A percentile compares a stretch with the other conserved stretches of the same genome.
Evolutionary conservation across 805 yeast species (phyloP).

Genomic region (Suhomyces sp.): DNA sequence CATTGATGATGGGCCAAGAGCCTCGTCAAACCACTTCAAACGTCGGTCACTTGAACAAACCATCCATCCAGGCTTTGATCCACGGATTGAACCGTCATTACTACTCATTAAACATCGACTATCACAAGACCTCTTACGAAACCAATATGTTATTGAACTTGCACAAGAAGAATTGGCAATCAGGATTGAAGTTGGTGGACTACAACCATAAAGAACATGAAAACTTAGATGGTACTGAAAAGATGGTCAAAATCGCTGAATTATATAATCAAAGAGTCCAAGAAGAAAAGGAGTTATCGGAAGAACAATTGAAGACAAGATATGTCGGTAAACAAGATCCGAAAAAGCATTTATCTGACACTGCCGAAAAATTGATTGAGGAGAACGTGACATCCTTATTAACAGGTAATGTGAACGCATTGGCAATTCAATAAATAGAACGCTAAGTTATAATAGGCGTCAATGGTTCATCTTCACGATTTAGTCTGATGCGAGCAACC

Average conservation of each 20-base stretch:
- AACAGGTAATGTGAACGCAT: conserved; percentile 86
- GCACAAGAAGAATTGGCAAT: conserved; percentile 95
- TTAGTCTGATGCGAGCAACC: no score
- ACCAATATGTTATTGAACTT: conserved; percentile 90
- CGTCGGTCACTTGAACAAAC: conserved; percentile 92
- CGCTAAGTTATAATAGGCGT: no score
- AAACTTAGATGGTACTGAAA: conserved; percentile 69
- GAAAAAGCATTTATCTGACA: conserved; percentile 90
- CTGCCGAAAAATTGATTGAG: conserved; percentile 83
- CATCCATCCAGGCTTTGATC: conserved; percentile 92
- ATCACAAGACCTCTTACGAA: conserved; percentile 87
- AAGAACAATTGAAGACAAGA: conserved; percentile 88
- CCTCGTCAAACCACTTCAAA: conserved; percentile 97
- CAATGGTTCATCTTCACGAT: no score
- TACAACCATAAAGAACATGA: conserved; percentile 74
- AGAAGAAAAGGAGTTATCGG: conserved; percentile 86
- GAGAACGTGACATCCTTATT: conserved; percentile 85
- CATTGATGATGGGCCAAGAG: conserved; percentile 93
- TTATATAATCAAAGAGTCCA: conserved; percentile 86
- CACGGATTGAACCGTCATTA: conserved; percentile 97
- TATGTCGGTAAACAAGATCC: conserved; percentile 99
- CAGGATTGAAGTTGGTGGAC: conserved; percentile 78
- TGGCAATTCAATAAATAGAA: conserved; percentile 74
- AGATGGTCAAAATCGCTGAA: conserved; percentile 86
- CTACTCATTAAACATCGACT: conserved; percentile 92